Conservation (phyloP, 768 basidiomycete species). For the Rhodotorula diobovata region DNA sequence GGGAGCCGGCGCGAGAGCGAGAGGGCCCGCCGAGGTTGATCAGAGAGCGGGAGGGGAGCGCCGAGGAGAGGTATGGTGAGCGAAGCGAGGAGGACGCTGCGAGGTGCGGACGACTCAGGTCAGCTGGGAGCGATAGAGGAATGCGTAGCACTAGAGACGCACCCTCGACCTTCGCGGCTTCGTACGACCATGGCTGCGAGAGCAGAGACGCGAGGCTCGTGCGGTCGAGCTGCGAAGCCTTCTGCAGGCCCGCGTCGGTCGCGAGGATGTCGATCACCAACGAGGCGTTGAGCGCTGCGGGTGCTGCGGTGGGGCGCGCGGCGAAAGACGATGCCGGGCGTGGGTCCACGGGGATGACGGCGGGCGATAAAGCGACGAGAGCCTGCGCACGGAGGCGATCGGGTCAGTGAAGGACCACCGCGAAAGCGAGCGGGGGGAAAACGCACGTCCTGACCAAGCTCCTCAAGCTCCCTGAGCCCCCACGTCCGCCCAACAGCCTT, state of each 20-base stretch:
- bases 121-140: neutral
- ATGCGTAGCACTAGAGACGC: neutral
- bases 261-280: constrained; percentile 21
- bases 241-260: constrained; percentile 2
- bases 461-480: constrained; percentile 6
- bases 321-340: neutral
- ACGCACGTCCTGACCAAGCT: constrained; percentile 5
- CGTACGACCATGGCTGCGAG: constrained; percentile 4
- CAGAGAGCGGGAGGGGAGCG: constrained; percentile 13
- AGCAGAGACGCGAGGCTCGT: constrained; percentile 2
- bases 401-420: no score
- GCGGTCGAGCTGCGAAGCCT: constrained; percentile 5
- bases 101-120: neutral
- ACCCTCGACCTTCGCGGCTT: neutral
- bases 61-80: constrained; percentile 4
- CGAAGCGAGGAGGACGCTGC: neutral
- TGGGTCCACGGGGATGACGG: neutral
- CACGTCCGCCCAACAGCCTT: neutral
- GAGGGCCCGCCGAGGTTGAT: constrained; percentile 6
- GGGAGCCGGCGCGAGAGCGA: neutral
- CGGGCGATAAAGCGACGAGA: neutral
- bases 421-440: neutral
- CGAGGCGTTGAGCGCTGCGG: neutral
- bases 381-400: neutral
- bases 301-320: neutral